Percentiles rank a stretch among this genome's conserved stretches.
Conservation (phyloP, 805 yeast genomes). For the Kregervanrija pseudodelftensis region DNA sequence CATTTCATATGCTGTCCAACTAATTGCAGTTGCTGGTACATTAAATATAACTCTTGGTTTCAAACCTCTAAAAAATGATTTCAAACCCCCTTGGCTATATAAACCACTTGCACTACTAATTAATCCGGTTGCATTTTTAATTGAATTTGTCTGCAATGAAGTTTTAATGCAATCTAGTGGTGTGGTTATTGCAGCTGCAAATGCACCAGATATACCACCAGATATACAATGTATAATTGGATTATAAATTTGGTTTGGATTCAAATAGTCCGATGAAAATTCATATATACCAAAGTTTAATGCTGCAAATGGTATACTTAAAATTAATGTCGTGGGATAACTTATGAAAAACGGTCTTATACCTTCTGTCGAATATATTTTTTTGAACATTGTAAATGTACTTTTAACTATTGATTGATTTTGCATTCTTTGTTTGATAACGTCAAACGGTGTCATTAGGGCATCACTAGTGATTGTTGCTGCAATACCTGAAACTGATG, state of each 20-base stretch:
- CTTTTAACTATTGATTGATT: constrained; percentile 8
- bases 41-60: constrained; percentile 87
- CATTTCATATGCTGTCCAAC: constrained; percentile 98
- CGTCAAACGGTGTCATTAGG: constrained; percentile 95
- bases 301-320: constrained; percentile 94
- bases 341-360: constrained; percentile 80
- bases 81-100: constrained; percentile 48
- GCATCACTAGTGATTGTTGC: constrained; percentile 95
- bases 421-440: constrained; percentile 94
- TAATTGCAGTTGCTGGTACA: constrained; percentile 93
- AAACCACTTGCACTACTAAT: constrained; percentile 64
- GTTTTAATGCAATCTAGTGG: constrained; percentile 95
- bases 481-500: constrained; percentile 81
- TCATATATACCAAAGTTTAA: constrained; percentile 91
- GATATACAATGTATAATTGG: constrained; percentile 88
- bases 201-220: constrained; percentile 92
- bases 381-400: constrained; percentile 13
- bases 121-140: constrained; percentile 57
- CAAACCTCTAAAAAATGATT: constrained; percentile 76
- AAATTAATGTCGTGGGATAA: constrained; percentile 86
- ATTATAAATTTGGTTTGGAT: constrained; percentile 73
- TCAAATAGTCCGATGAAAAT: constrained; percentile 65
- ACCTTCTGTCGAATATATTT: constrained; percentile 58
- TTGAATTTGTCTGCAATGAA: constrained; percentile 74
- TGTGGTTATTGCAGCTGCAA: constrained; percentile 90